phyloP scores from a whole-genome alignment of 495 filamentous ascomycete species.

The Thermothielavioides terrestris region DNA sequence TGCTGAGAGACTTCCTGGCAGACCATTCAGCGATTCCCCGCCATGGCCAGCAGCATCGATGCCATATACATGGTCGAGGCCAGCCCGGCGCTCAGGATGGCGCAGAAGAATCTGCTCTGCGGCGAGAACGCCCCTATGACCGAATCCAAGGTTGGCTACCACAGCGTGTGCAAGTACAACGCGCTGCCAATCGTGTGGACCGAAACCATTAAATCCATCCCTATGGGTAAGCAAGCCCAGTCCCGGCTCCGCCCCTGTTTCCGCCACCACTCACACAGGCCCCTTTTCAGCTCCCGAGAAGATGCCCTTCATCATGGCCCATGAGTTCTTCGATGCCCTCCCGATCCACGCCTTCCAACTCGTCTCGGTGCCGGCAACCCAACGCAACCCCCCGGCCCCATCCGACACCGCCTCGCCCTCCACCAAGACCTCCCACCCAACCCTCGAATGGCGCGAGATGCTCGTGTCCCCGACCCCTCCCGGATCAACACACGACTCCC shows the following conservation, averaged over 20 bases:
- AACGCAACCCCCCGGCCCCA: slow-evolving; percentile 33
- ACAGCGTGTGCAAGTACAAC: slow-evolving; percentile 66
- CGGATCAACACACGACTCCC: slow-evolving; percentile 34
- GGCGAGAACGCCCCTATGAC: slow-evolving; percentile 58
- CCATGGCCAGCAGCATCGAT: slow-evolving; percentile 67
- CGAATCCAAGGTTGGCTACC: slow-evolving; percentile 64
- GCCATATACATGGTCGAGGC: slow-evolving; percentile 87
- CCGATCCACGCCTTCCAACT: slow-evolving; percentile 93
- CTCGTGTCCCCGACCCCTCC: slow-evolving; percentile 64
- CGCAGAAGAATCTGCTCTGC: slow-evolving; percentile 79
- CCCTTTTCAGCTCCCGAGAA: slow-evolving; percentile 43
- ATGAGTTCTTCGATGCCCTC: slow-evolving; percentile 99
- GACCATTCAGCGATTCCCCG: slow-evolving; percentile 78
- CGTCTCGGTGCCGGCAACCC: slow-evolving; percentile 40
- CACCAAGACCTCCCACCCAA: slow-evolving; percentile 36
- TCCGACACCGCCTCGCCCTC: slow-evolving; percentile 34
- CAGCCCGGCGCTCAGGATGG: slow-evolving; percentile 60
- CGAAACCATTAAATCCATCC: slow-evolving; percentile 77
- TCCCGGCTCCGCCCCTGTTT: slow-evolving; percentile 8
- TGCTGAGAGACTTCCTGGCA: slow-evolving; percentile 25
- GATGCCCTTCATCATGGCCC: slow-evolving; percentile 86
- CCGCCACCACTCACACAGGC: slow-evolving; percentile 4
- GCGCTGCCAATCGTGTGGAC: slow-evolving; percentile 75
- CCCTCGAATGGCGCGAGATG: slow-evolving; percentile 77
- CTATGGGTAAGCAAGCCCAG: slow-evolving; percentile 31